Percentiles rank a stretch among this genome's conserved stretches.
Conservation (phyloP, 2,329 filamentous ascomycete species). For the Aspergillus puulaauensis region DNA sequence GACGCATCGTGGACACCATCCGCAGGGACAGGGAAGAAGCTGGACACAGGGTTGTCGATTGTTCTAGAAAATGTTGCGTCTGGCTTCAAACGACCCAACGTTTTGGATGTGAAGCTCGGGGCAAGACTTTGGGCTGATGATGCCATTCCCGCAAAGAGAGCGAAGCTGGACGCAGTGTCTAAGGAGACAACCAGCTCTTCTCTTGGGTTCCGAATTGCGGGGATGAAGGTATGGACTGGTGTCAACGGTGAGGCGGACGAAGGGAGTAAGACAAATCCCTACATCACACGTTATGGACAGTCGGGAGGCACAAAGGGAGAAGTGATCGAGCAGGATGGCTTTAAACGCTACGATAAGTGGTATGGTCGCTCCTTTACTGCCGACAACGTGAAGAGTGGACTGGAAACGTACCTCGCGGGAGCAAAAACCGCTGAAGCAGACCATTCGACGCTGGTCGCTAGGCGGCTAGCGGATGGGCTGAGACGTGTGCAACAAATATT, state of each 20-base stretch:
- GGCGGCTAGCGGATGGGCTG: conserved; percentile 43
- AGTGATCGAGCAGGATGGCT: conserved; percentile 51
- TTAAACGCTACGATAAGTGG: conserved; percentile 64
- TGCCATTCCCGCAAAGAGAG: conserved; percentile 58
- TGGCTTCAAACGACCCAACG: conserved; percentile 81
- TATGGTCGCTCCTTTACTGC: conserved; percentile 61
- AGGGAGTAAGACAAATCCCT: conserved; percentile 33
- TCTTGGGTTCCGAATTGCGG: conserved; percentile 64
- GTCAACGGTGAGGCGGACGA: conserved; percentile 32
- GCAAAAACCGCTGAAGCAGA: conserved; percentile 41
- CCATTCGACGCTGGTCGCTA: conserved; percentile 45
- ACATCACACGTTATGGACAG: conserved; percentile 44
- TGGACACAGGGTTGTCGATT: conserved; percentile 75
- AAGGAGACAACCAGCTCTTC: conserved; percentile 59
- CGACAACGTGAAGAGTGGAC: conserved; percentile 57
- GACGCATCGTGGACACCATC: conserved; percentile 45
- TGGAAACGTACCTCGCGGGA: conserved; percentile 57
- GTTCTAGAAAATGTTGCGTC: conserved; percentile 81
- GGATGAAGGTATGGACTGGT: conserved; percentile 61
- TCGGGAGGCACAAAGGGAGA: conserved; percentile 46
- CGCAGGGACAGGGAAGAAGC: conserved; percentile 58
- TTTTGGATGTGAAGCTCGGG: conserved; percentile 91
- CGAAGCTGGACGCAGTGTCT: conserved; percentile 59
- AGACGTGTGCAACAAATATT: conserved; percentile 48
- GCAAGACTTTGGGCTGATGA: conserved; percentile 79